Evolutionary conservation across 768 basidiomycete species (phyloP), one percentile per base, ranked within the genome.

Genomic region (Pholiota conissans): DNA sequence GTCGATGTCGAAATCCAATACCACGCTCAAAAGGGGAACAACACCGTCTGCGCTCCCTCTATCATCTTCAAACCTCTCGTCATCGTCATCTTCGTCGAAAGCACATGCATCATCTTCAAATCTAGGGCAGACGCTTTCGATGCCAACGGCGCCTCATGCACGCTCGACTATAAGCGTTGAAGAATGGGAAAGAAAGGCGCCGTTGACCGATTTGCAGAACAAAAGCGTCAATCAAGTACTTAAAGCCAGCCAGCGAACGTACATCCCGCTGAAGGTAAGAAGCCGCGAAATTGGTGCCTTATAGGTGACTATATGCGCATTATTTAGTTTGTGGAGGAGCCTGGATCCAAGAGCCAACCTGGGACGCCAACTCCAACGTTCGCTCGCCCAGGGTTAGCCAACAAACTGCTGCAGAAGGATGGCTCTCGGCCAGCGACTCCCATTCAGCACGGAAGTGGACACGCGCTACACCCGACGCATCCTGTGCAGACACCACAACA

Each of bases 401-500:
- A 66, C 49, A 61, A 65, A 16, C 29, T 64, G n/a, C 50, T 67
- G 10, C 63, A 61, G 30, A 54, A 56, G 39, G 51, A 57, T 60
- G 70, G 32, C 61, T 77, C 63, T 54, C 77, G 80, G 46, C 78
- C 81, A 9, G 67, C 69, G 39, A 83, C 81, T 40, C 77, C 78
- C 3, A 37, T 26, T 10, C 26, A 26, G 11, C 45, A 34, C 13
- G 32, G 34, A 39, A 56, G 42, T 32, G 39, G 37, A 10, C 55
- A 56, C 18, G 55, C 47, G 0, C 74, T 93, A 14, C 88, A 90
- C 66, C 90, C 92, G 2, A 83, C 81, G 49, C 82, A 85, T 37
- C 88, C 91, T 4, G 87, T 98, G 35, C 84, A 89, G 60, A 96
- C 94, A 0, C 89, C 95, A 1, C 93, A 98, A 65, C 94, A 98